Evolutionary conservation across 305 asterid species (phyloP).

Genomic region (Fraxinus latifolia): DNA sequence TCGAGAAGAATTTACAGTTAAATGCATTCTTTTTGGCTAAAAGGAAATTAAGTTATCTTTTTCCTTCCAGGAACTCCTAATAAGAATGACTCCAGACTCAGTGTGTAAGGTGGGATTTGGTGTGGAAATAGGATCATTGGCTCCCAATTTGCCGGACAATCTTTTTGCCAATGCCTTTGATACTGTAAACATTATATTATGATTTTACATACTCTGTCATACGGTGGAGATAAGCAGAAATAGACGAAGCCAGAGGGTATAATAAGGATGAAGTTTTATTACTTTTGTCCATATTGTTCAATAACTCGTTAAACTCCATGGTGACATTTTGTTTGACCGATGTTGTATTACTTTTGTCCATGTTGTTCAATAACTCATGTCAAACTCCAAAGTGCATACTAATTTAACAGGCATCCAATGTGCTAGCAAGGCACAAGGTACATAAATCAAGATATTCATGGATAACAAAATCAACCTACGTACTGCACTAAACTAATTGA

Average conservation of each 20-base stretch:
- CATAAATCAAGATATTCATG: background rate
- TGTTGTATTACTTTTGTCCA: too few relatives aligned
- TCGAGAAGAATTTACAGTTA: background rate
- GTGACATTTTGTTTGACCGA: too few relatives aligned
- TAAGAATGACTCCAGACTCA: conserved; percentile 96
- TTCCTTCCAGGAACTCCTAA: conserved; percentile 57
- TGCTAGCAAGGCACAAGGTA: background rate
- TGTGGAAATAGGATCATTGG: conserved; percentile 78
- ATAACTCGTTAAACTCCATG: too few relatives aligned
- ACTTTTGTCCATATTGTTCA: too few relatives aligned
- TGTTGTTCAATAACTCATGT: too few relatives aligned
- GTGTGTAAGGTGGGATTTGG: conserved; percentile 96
- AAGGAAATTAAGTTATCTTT: too few relatives aligned
- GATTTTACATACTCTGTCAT: conserved; percentile 81
- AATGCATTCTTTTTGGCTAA: background rate
- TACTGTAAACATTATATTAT: conserved; percentile 65
- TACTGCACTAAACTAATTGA: background rate
- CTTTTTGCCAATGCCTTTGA: conserved; percentile 82
- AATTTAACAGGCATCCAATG: background rate
- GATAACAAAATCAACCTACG: background rate
- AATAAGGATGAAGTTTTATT: conserved; percentile 28
- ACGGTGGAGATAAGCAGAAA: conserved; percentile 60
- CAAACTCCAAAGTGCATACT: background rate
- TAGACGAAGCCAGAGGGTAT: conserved; percentile 33
- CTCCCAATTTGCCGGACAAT: conserved; percentile 60